These are phyloP conservation scores for Exophiala dermatitidis DNA, from an alignment of 2,329 filamentous ascomycete species.

Conservation along the genomic window DNA sequence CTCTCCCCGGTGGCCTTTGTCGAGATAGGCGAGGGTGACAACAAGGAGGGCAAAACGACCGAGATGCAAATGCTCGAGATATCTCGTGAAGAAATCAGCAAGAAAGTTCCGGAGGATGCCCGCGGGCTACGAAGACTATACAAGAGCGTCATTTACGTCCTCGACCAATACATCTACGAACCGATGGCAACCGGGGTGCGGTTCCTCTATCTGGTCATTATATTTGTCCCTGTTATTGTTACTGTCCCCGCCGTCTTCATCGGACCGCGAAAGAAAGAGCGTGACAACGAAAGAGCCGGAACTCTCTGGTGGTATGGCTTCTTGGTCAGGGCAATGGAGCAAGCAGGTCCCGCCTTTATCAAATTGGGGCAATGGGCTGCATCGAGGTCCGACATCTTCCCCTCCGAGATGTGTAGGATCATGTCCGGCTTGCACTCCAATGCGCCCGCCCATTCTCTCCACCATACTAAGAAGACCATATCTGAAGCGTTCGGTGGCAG, in stretches of 20 bases:
- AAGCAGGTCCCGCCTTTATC: slow-evolving; percentile 90
- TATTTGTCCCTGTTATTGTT: slow-evolving; percentile 85
- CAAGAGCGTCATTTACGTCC: slow-evolving; percentile 55
- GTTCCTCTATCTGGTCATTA: slow-evolving; percentile 77
- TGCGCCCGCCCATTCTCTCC: slow-evolving; percentile 82
- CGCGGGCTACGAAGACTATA: slow-evolving; percentile 52
- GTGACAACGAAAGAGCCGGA: slow-evolving; percentile 68
- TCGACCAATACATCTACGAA: slow-evolving; percentile 59
- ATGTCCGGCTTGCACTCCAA: slow-evolving; percentile 96
- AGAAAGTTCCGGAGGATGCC: slow-evolving; percentile 57
- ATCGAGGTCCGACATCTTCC: slow-evolving; percentile 92
- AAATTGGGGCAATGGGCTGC: slow-evolving; percentile 99
- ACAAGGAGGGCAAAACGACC: slow-evolving; percentile 54
- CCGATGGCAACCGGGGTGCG: slow-evolving; percentile 78
- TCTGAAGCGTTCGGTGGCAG: slow-evolving; percentile 73
- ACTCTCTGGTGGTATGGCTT: slow-evolving; percentile 94
- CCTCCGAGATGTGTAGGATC: slow-evolving; percentile 78
- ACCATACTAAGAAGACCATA: slow-evolving; percentile 70
- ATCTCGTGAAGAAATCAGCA: slow-evolving; percentile 69
- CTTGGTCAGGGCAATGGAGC: slow-evolving; percentile 81
- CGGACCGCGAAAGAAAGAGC: slow-evolving; percentile 55
- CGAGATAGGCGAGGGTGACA: slow-evolving; percentile 47
- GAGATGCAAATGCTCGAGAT: slow-evolving; percentile 82
- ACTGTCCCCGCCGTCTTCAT: slow-evolving; percentile 76
- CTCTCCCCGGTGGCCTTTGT: slow-evolving; percentile 55